These are phyloP conservation scores for Podaxis sp. DNA, from an alignment of 768 basidiomycete species.

Conservation along the genomic window DNA sequence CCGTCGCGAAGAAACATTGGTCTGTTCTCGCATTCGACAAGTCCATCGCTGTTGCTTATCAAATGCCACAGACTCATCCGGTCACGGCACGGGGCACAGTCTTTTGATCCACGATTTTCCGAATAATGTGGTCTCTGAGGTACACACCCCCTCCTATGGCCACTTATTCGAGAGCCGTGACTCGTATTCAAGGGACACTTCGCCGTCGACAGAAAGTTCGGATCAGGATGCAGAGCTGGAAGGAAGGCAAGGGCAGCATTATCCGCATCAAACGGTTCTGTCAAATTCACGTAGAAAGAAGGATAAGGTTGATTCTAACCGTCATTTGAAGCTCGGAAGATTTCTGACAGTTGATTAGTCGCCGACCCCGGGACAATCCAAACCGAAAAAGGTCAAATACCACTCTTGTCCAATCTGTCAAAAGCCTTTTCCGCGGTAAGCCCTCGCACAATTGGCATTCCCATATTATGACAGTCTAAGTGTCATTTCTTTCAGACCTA, in stretches of 20 bases:
- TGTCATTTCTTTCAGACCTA: conserved; percentile 25
- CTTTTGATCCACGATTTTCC: not conserved
- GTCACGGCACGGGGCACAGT: not conserved
- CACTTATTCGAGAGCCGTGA: not conserved
- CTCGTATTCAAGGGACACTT: not conserved
- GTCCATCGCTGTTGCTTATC: not conserved
- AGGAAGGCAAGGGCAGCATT: not conserved
- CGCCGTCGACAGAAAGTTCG: not conserved
- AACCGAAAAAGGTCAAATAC: conserved; percentile 35
- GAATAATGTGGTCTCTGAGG: not conserved
- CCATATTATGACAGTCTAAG: not conserved
- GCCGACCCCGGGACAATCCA: conserved; percentile 15
- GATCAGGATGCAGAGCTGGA: not conserved
- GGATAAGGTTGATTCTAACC: not conserved
- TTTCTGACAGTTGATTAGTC: conserved; percentile 2
- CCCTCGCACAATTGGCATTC: not conserved
- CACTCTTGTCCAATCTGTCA: conserved; percentile 33
- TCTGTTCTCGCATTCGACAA: not conserved
- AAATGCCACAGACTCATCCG: not conserved
- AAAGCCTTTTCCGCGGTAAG: conserved; percentile 34
- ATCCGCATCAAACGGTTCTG: not conserved
- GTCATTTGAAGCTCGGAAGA: too few relatives aligned
- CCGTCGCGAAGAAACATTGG: not conserved
- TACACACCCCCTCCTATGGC: not conserved
- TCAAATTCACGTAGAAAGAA: not conserved